These are phyloP conservation scores for Cytospora piceicola DNA, from an alignment of 2,329 filamentous ascomycete genomes.

Conservation along the genomic window DNA sequence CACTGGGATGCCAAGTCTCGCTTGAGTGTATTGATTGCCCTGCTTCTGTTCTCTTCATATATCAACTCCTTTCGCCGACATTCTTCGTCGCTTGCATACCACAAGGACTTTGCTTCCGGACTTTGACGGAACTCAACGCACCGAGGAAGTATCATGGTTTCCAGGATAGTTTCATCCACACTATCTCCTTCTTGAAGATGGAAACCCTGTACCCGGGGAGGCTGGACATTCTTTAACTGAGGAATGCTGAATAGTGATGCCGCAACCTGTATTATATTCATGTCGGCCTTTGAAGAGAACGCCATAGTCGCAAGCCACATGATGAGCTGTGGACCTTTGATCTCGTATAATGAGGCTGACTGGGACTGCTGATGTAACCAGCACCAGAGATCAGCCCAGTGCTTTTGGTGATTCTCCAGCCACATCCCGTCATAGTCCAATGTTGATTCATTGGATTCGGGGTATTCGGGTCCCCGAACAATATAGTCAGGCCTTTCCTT, in stretches of 20 bases:
- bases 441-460: neutral
- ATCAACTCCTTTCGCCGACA: neutral
- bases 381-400: slow-evolving; percentile 22
- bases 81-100: no score
- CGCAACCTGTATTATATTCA: slow-evolving; percentile 28
- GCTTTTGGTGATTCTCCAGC: neutral
- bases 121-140: neutral
- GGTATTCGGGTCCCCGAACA: neutral
- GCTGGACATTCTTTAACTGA: neutral
- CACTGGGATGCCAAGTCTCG: neutral
- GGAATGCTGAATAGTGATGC: slow-evolving; percentile 26
- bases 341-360: neutral
- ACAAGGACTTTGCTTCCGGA: neutral
- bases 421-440: slow-evolving; percentile 17
- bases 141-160: neutral
- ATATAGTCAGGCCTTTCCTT: neutral
- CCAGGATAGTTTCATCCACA: neutral
- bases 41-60: neutral
- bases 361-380: slow-evolving; percentile 22
- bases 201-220: neutral
- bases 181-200: neutral
- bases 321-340: slow-evolving; percentile 21
- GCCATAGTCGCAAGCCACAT: slow-evolving; percentile 35
- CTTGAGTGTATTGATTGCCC: neutral
- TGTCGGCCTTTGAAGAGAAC: slow-evolving; percentile 21